Evolutionary conservation across 805 yeast species (phyloP), one percentile per base, ranked within the genome.

Genomic region (Candida verbasci): DNA sequence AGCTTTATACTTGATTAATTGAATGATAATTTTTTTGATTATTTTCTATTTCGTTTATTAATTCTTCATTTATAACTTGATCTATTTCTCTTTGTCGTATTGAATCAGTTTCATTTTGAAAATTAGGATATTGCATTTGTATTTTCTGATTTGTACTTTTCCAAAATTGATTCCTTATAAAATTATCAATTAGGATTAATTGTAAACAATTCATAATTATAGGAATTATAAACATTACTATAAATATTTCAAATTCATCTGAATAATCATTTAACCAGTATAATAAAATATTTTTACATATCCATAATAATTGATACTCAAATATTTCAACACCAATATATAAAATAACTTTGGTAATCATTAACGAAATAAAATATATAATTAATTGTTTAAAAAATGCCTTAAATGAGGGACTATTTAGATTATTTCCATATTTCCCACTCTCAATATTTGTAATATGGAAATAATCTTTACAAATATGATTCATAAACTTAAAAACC

Each of bases 211-310:
- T 85, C 73, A 85, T 70, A 41, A 82, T 55, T 5, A 83, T 66
- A 1, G 94, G 94, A 46, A 83, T 82, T 7, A 85, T 74, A 53
- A 93, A 76, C 80, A 91, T 82, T 17, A 93, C 96, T 42, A 91
- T 74, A 26, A 84, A 80, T 11, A 91, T 86, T 56, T 93, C 96
- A 25, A 87, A 44, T 42, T 68, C 70, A 43, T 82, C 78, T 2
- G 95, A 93, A 56, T 80, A 79, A 36, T 75, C 76, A 48, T 82
- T 81, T 4, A 93, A 76, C 93, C 96, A 85, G n/a, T 85, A 76
- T 17, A 91, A 64, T 23, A 88, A 60, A 66, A 85, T 77, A 40
- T 80, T 80, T 10, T 94, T 87, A 30, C 84, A 65, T 26, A 65
- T 46, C 73, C 73, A 68, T 22, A 68, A 43, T 18, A 68, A 47